phyloP scores from a whole-genome alignment of 2,329 filamentous ascomycete genomes.

The Tolypocladium amazonense region DNA sequence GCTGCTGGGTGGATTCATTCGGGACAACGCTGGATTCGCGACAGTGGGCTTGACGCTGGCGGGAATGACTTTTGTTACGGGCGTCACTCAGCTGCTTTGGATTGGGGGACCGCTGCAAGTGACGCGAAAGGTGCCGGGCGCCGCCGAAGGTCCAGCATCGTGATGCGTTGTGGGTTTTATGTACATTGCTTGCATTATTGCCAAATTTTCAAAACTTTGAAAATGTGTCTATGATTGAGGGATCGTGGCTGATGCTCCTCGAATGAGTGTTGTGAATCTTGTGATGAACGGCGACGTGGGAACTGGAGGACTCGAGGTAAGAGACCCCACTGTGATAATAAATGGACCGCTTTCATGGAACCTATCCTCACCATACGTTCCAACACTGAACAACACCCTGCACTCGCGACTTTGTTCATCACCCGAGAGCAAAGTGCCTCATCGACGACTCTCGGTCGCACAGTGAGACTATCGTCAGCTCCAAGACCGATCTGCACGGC shows the following conservation, averaged over 20 bases:
- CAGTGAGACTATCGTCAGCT: neutral
- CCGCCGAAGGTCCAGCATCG: neutral
- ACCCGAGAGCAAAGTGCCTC: neutral
- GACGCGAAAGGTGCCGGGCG: neutral
- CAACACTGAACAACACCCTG: neutral
- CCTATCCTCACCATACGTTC: neutral
- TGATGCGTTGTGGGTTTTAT: neutral
- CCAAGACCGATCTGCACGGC: neutral
- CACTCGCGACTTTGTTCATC: neutral
- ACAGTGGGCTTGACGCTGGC: slow-evolving; percentile 21
- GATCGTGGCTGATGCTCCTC: neutral
- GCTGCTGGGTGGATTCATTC: slow-evolving; percentile 22
- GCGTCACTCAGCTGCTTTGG: slow-evolving; percentile 15
- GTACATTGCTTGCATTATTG: neutral
- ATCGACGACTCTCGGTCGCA: no score
- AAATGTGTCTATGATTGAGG: neutral
- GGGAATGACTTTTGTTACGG: slow-evolving; percentile 16
- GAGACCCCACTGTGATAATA: neutral
- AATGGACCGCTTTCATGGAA: neutral
- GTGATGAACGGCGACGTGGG: neutral
- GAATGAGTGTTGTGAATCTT: neutral
- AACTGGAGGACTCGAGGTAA: neutral
- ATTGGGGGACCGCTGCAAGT: slow-evolving; percentile 14
- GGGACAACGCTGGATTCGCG: slow-evolving; percentile 20
- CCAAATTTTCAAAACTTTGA: neutral